Evolutionary conservation across 257 asterid species (phyloP).

Genomic region (Petrea volubilis): DNA sequence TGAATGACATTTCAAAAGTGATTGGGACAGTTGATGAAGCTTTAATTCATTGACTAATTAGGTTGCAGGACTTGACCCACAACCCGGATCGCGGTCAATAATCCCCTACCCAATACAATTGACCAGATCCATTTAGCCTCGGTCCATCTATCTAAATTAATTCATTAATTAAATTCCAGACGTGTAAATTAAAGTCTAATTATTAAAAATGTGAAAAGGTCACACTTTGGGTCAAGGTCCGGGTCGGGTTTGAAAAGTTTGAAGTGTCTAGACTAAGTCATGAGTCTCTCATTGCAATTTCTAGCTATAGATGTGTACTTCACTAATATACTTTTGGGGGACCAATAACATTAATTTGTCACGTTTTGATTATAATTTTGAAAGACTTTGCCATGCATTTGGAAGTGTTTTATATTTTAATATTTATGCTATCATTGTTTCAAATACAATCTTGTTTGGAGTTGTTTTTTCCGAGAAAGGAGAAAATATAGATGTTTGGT

Average conservation of each 20-base stretch:
- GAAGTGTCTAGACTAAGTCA: constrained; percentile 14
- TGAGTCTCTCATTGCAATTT: neutral
- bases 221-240: constrained; percentile 11
- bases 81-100: neutral
- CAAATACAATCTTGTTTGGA: no score
- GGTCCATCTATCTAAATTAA: neutral
- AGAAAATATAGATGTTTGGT: no score
- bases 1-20: neutral
- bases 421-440: no score
- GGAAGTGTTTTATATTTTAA: no score
- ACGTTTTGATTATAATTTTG: no score
- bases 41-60: neutral
- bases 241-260: constrained; percentile 17
- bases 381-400: no score
- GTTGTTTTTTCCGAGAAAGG: no score
- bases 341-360: no score
- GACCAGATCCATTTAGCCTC: constrained; percentile 25
- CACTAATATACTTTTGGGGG: no score
- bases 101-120: neutral
- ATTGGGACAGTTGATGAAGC: neutral
- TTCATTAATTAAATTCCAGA: neutral
- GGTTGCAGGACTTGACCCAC: constrained; percentile 16
- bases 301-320: no score
- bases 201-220: neutral
- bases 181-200: neutral